Base-by-base conservation (phyloP, 805 yeast species). In the Yarrowia alimentaria region DNA sequence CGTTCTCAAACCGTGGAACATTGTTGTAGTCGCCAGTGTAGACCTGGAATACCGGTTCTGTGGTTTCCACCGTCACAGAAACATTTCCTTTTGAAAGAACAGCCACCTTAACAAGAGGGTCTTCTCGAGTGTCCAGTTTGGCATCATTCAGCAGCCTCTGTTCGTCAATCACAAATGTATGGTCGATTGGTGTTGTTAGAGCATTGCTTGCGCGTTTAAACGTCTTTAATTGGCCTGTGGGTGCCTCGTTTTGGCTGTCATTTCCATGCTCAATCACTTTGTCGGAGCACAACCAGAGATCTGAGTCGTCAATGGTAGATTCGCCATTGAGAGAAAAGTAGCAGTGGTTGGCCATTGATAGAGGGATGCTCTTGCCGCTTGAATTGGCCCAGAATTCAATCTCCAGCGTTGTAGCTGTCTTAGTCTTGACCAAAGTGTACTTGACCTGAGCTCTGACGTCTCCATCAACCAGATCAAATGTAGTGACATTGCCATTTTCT, bases 1-100 rank as follows among this genome's bases (percentile, higher is more conserved):
- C 43, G 8, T 30, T 30, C 4, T 17, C 6, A 12, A 37, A 21
- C 13, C 4, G 21, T 3, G 14, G 5, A 11, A 18, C 30, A 17
- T 17, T 22, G 12, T 24, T 37, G 30, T 17, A 37, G 16, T 37
- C 43, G 12, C 43, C 43, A 12, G 43, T 37, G 14, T 37, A 37
- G 12, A 37, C 43, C 12, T 37, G 43, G 17, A 37, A 37, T n/a
- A 29, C 24, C 10, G 43, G 43, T 18, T 37, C 43, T 9, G 43
- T 37, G 17, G 43, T 37, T 17, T 24, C 17, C 17, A 37, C 43
- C 9, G 43, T 17, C 5, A 37, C 16, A 5, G 16, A 9, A 6
- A 21, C 18, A 1, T 37, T 24, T 8, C n/a, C 43, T 17, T 30
- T 29, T 17, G 43, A 37, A 3, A 37, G 4, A 5, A 24, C 14